These are phyloP conservation scores for Ustilago xerochloae DNA, from an alignment of 1,284 basidiomycete species.

Conservation along the genomic window DNA sequence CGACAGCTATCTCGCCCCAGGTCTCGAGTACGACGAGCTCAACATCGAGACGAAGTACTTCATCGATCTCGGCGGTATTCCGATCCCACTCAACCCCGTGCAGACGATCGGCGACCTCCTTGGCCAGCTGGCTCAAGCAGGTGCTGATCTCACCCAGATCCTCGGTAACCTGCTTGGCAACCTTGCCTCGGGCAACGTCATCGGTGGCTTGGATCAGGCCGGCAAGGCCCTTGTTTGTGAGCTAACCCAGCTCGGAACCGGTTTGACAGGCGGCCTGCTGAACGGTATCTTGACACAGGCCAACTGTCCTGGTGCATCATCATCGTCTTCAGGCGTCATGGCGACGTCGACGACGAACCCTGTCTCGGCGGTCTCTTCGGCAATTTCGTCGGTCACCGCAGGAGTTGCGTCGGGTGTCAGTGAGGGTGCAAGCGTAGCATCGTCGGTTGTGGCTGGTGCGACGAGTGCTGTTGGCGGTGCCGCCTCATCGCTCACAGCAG, in stretches of 20 bases:
- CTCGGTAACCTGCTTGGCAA: slow-evolving; percentile 8
- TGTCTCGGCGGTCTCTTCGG: background rate
- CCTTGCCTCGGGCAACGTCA: slow-evolving; percentile 14
- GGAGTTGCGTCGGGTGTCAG: background rate
- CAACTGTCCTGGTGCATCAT: slow-evolving; percentile 21
- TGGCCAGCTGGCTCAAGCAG: background rate
- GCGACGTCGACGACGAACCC: slow-evolving; percentile 11
- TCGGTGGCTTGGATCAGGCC: slow-evolving; percentile 14
- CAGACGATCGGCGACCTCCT: slow-evolving; percentile 13
- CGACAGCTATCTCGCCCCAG: slow-evolving; percentile 46
- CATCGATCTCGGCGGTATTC: slow-evolving; percentile 8
- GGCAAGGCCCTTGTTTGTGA: slow-evolving; percentile 14
- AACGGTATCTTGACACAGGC: slow-evolving; percentile 16
- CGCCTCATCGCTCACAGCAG: background rate
- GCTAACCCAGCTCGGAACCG: slow-evolving; percentile 9
- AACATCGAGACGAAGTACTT: slow-evolving; percentile 44
- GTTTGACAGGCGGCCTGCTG: slow-evolving; percentile 12
- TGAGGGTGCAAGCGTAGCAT: background rate
- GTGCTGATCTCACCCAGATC: slow-evolving; percentile 9
- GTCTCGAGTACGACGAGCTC: slow-evolving; percentile 52
- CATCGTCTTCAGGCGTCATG: slow-evolving; percentile 5
- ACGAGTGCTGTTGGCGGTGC: background rate
- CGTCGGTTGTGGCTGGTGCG: background rate
- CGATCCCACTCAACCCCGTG: slow-evolving; percentile 23
- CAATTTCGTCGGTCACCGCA: background rate